Evolutionary conservation across 495 filamentous ascomycete genomes (phyloP).

Genomic region (Poronia punctata): DNA sequence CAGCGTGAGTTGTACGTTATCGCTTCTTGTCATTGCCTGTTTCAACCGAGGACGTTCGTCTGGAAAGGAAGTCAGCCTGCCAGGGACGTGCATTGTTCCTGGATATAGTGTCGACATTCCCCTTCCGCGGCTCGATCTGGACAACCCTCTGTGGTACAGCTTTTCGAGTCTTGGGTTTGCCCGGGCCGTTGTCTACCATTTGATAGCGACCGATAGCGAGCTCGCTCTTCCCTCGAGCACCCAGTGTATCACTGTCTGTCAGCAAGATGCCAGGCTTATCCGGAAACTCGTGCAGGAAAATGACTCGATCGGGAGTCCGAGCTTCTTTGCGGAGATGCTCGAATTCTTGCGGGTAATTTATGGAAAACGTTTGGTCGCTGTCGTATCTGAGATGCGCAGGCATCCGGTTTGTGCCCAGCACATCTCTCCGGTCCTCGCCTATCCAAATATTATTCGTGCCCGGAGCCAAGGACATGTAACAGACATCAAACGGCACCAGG

Average conservation of each 20-base stretch:
- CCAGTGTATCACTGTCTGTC: constrained; percentile 10
- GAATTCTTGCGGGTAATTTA: constrained; percentile 10
- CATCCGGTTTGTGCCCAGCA: constrained; percentile 34
- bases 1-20: neutral
- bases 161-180: neutral
- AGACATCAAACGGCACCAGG: constrained; percentile 34
- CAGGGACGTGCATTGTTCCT: neutral
- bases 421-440: constrained; percentile 36
- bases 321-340: constrained; percentile 7
- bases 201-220: constrained; percentile 6
- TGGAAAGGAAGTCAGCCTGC: constrained; percentile 5
- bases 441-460: constrained; percentile 30
- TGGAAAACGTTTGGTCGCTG: neutral
- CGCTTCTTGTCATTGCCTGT: neutral
- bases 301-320: constrained; percentile 20
- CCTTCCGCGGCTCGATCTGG: constrained; percentile 18
- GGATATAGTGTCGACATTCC: neutral
- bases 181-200: neutral
- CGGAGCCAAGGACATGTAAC: constrained; percentile 37
- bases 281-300: constrained; percentile 15
- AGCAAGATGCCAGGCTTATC: neutral
- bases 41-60: too few relatives aligned
- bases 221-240: constrained; percentile 15
- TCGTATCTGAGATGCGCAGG: constrained; percentile 30
- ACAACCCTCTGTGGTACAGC: neutral